Evolutionary conservation across 345 rosid genomes (phyloP), one percentile per base, ranked within the genome.

Genomic region (Toxicodendron radicans): DNA sequence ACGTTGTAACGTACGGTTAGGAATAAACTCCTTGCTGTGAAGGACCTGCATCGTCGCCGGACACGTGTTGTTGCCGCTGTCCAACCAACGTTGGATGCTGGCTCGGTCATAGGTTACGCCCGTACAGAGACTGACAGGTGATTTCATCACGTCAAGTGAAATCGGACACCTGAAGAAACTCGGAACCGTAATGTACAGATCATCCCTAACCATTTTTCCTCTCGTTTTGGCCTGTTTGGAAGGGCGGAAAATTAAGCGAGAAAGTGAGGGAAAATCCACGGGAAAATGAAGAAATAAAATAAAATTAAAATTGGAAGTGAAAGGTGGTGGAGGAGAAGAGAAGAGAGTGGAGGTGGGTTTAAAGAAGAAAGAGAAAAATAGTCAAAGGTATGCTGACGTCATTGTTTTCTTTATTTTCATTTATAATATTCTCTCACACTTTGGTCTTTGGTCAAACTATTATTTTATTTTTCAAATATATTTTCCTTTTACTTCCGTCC

Each of bases 11-110:
- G 84, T 91, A 61, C 87, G 88, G 84, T 95, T 95, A 0, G 98
- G 99, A 16, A 93, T 91, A 3, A 93, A 64, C 3, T 95, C 97
- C 38, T 83, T 92, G 52, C 74, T 85, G 53, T 63, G 89, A 46
- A 95, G 97, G 10, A 90, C 83, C 80, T 93, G 99, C 99, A 95
- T 95, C 77, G 99, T 93, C 67, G 96, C 93, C 18, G 98, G 99
- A 72, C 97, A 95, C 16, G 97, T 95, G 80, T 88, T 89, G 85
- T 93, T 83, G 24, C 99, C 99, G 65, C 84, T 76, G 60, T 91
- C 97, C 63, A 95, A 88, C 99, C 99, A 95, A 20, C 88, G 82
- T 59, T 93, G 93, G 79, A 93, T 95, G 79, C 90, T 87, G 69
- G 89, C 71, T 68, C 97, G 94, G 75, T 95, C 99, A 84, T 95